A percentile compares a stretch with the other conserved stretches of the same genome.
Evolutionary conservation across 352 stramenopile species (phyloP).

Genomic region (Aphanomyces stellatus): DNA sequence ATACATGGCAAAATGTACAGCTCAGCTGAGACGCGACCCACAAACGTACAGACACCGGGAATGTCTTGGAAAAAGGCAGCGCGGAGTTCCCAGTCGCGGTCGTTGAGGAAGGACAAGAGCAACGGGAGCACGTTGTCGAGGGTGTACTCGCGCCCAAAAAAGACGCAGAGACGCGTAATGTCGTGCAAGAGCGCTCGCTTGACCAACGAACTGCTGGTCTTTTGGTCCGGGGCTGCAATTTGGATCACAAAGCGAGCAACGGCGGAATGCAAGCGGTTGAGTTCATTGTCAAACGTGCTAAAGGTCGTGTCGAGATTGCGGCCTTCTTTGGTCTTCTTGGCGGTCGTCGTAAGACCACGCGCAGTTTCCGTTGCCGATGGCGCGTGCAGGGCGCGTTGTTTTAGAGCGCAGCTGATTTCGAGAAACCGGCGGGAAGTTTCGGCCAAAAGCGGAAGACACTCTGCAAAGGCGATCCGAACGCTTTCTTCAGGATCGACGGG

Average conservation of each 20-base stretch:
- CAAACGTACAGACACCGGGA: slow-evolving; percentile 89
- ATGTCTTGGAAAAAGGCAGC: slow-evolving; percentile 91
- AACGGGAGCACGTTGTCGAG: slow-evolving; percentile 94
- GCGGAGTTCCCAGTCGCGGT: slow-evolving; percentile 88
- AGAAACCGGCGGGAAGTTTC: slow-evolving; percentile 91
- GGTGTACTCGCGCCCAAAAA: slow-evolving; percentile 93
- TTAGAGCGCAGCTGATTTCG: slow-evolving; percentile 87
- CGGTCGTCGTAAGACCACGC: not conserved
- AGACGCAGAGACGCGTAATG: slow-evolving; percentile 94
- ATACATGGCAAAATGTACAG: slow-evolving; percentile 97
- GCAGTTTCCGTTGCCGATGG: slow-evolving; percentile 3
- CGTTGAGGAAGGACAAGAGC: slow-evolving; percentile 96
- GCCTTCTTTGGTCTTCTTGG: slow-evolving; percentile 19
- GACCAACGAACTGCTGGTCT: slow-evolving; percentile 85
- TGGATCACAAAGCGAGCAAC: slow-evolving; percentile 92
- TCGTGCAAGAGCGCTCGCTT: slow-evolving; percentile 92
- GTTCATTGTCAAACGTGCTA: slow-evolving; percentile 89
- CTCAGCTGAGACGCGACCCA: slow-evolving; percentile 88
- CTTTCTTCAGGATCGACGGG: slow-evolving; percentile 87
- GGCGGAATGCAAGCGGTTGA: slow-evolving; percentile 88
- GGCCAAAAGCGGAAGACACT: slow-evolving; percentile 88
- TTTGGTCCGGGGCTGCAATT: slow-evolving; percentile 84
- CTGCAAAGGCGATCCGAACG: slow-evolving; percentile 92
- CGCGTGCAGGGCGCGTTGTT: slow-evolving; percentile 34
- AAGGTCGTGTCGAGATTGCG: slow-evolving; percentile 37